Evolutionary conservation across 306 rosid species (phyloP).

Genomic region (Styphnolobium japonicum): DNA sequence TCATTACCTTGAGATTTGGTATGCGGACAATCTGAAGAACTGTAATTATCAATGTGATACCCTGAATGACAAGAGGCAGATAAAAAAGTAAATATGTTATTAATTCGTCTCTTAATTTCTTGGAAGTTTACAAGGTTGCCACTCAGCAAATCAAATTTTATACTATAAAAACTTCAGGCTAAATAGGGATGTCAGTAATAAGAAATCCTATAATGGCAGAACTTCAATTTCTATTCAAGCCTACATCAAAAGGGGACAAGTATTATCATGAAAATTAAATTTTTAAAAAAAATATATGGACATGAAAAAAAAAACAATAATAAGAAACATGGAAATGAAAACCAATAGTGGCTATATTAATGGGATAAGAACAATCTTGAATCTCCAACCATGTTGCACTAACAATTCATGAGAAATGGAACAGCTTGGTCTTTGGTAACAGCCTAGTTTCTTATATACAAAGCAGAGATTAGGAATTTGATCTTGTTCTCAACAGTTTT

Average conservation of each 20-base stretch:
- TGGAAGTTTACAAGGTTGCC: background rate
- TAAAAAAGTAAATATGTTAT: background rate
- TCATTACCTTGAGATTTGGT: slow-evolving; percentile 95
- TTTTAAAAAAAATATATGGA: background rate
- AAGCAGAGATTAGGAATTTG: background rate
- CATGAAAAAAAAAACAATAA: background rate
- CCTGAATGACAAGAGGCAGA: slow-evolving; percentile 47
- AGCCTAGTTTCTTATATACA: background rate
- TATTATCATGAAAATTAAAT: background rate
- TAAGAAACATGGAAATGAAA: background rate
- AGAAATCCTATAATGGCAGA: background rate
- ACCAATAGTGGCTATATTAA: background rate
- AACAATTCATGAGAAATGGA: background rate
- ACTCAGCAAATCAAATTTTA: background rate
- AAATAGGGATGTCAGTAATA: background rate
- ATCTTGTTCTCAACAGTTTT: background rate
- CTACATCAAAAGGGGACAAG: background rate
- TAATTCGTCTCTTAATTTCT: slow-evolving; percentile 13
- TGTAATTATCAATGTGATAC: slow-evolving; percentile 86
- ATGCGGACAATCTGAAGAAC: slow-evolving; percentile 97
- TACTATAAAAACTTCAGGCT: background rate
- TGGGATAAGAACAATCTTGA: background rate
- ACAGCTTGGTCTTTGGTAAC: background rate
- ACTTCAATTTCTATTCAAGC: background rate
- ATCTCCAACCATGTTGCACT: background rate